These are phyloP conservation scores for Pharus latifolius DNA, from an alignment of 176 grass and related monocot genomes.

Conservation along the genomic window DNA sequence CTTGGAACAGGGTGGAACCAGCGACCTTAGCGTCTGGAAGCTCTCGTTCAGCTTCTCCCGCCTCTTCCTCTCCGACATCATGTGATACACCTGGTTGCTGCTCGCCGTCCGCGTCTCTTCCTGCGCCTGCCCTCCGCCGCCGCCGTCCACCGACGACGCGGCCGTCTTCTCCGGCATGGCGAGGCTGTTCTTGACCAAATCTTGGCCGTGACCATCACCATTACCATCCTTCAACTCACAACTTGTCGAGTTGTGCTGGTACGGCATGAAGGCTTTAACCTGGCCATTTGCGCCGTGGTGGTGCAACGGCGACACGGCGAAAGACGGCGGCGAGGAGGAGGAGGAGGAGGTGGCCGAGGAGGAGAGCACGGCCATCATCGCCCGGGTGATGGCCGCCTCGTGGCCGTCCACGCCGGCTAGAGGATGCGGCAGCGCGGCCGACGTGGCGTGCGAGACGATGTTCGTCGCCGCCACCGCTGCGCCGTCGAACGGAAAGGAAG, in stretches of 20 bases:
- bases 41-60: conserved; percentile 83
- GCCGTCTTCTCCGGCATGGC: conserved; percentile 18
- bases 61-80: conserved; percentile 86
- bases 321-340: conserved; percentile 21
- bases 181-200: conserved; percentile 41
- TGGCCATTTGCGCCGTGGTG: neutral
- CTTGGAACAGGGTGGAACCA: conserved; percentile 73
- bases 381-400: conserved; percentile 49
- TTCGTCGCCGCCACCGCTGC: neutral
- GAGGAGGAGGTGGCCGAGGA: conserved; percentile 49
- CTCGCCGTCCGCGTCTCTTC: neutral
- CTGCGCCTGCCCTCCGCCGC: conserved; percentile 6
- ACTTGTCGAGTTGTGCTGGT: neutral
- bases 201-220: conserved; percentile 5
- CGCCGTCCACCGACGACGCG: neutral
- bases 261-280: conserved; percentile 31
- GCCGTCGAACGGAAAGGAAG: conserved; percentile 16
- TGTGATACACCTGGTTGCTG: conserved; percentile 57
- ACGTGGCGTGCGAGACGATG: neutral
- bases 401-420: conserved; percentile 3
- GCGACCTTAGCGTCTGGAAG: conserved; percentile 52
- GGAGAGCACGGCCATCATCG: conserved; percentile 84
- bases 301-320: neutral
- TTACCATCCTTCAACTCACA: too few relatives aligned
- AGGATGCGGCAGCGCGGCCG: neutral